A percentile compares a stretch with the other conserved stretches of the same genome.
These are phyloP conservation scores for Colletotrichum orbiculare DNA, from an alignment of 2,329 filamentous ascomycete genomes.

Conservation along the genomic window DNA sequence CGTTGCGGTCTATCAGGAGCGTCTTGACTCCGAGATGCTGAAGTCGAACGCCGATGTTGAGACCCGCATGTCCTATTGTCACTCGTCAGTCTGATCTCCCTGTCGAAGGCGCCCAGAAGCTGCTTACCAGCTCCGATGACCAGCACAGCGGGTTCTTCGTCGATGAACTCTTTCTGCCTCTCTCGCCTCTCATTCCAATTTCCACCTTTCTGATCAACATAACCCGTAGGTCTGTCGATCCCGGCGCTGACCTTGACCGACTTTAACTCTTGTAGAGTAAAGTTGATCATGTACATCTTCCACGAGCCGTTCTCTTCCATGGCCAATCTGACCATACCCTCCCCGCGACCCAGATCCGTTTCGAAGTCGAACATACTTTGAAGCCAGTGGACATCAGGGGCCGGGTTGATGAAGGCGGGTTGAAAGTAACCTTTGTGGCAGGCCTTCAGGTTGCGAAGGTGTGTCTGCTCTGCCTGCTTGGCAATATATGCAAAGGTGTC, in stretches of 20 bases:
- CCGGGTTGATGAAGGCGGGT: constrained; percentile 24
- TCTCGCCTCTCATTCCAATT: constrained; percentile 70
- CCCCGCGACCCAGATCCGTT: constrained; percentile 32
- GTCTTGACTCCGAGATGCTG: constrained; percentile 67
- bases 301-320: constrained; percentile 49
- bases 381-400: constrained; percentile 33
- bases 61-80: constrained; percentile 65
- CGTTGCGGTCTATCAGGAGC: constrained; percentile 69
- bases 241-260: constrained; percentile 63
- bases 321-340: constrained; percentile 35
- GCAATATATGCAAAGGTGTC: constrained; percentile 21
- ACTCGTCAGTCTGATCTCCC: neutral
- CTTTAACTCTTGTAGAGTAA: constrained; percentile 64
- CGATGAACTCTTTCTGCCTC: constrained; percentile 58
- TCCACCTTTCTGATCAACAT: constrained; percentile 62
- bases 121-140: constrained; percentile 63
- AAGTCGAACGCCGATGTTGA: constrained; percentile 67
- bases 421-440: constrained; percentile 12
- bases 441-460: constrained; percentile 16
- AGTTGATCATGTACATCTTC: constrained; percentile 75
- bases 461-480: constrained; percentile 5
- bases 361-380: constrained; percentile 38
- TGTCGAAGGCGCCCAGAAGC: neutral
- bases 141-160: constrained; percentile 67
- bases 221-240: constrained; percentile 63